Evolutionary conservation across 257 asterid species (phyloP), one percentile per base, ranked within the genome.

Genomic region (Solanum microdontum): DNA sequence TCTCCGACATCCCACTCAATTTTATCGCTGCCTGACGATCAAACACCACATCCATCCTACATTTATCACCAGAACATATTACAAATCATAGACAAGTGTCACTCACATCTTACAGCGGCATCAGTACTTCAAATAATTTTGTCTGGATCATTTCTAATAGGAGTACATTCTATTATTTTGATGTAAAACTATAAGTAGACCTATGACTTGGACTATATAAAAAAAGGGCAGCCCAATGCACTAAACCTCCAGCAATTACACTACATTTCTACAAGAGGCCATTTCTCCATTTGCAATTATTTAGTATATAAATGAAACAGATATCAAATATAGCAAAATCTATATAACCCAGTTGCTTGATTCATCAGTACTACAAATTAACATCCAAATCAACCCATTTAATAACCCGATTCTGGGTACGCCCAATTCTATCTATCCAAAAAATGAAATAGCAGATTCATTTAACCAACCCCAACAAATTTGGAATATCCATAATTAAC

Each of bases 1-100:
- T 93, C 89, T 97, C 99, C 15, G 97, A 92, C 92, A 97, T 92
- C 48, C 99, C 99, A 87, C 99, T 95, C 91, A 97, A 36, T 86
- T 87, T 93, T 85, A 94, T 91, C 11, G 98, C 99, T 4, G 88
- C 82, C 39, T 93, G 96, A 10, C 99, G 97, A 87, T 96, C 96
- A 88, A 97, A 95, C 77, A 93, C 87, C 34, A 91, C 93, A 21
- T 92, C 98, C 97, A 95, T 89, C 94, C 99, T 97, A 77, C 88
- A 73, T 30, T n/a, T 26, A 84, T 28, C 70, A n/a, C 75, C 88
- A 84, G 37, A 80, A 80, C 17, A 32, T 45, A 30, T 79, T 79
- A 79, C 17, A 80, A 80, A 80, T 45, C 28, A 82, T 28, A 28
- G 11, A 24, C 4, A 87, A 39, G 37, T 24, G 89, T 79, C 82